Evolutionary conservation across 2,329 filamentous ascomycete species (phyloP).

Genomic region (Paraconiothyrium sp.): DNA sequence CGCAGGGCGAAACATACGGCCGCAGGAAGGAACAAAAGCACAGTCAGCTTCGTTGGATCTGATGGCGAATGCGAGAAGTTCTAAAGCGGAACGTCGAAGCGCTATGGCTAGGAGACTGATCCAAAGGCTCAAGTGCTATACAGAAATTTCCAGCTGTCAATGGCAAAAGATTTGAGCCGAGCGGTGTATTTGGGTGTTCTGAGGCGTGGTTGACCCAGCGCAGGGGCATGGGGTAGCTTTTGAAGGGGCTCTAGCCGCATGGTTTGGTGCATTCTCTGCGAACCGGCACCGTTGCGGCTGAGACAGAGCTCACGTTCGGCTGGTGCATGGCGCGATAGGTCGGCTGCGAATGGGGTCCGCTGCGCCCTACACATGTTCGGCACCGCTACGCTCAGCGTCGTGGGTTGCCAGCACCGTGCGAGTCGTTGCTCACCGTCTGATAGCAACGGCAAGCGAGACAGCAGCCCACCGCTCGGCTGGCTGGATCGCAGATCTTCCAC

Average conservation of each 20-base stretch:
- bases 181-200: not conserved
- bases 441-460: constrained; percentile 16
- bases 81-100: not conserved
- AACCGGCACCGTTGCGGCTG: not conserved
- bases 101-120: not conserved
- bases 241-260: not conserved
- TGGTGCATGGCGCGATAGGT: constrained; percentile 5
- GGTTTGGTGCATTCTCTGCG: not conserved
- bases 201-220: not conserved
- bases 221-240: constrained; percentile 3
- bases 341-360: constrained; percentile 4
- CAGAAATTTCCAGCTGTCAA: not conserved
- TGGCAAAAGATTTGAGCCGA: not conserved
- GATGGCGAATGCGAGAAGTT: not conserved
- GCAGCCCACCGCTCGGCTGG: not conserved
- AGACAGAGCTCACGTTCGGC: not conserved
- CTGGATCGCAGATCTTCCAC: not conserved
- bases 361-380: not conserved
- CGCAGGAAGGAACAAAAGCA: not conserved
- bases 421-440: constrained; percentile 38
- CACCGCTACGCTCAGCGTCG: not conserved
- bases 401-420: not conserved
- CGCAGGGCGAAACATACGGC: not conserved
- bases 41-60: constrained; percentile 2
- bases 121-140: not conserved